A percentile compares a stretch with the other conserved stretches of the same genome.
These are phyloP conservation scores for Diaporthe capsici DNA, from an alignment of 2,329 filamentous ascomycete genomes.

Conservation along the genomic window DNA sequence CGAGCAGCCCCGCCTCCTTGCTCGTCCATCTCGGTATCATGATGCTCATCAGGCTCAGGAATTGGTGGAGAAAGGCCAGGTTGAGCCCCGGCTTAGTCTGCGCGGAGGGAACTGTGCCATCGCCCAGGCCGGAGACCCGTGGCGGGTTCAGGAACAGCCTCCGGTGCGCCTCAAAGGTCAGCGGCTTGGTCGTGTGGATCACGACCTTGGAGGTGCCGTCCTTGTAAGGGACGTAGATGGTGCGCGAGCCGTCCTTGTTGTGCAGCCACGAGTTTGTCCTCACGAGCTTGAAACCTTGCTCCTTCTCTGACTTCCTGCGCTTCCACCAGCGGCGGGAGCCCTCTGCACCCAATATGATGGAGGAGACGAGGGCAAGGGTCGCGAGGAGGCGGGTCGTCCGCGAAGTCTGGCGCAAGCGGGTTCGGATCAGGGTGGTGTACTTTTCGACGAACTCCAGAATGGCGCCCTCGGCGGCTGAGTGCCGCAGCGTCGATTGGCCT, in stretches of 20 bases:
- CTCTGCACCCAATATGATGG: constrained; percentile 84
- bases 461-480: constrained; percentile 75
- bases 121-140: constrained; percentile 81
- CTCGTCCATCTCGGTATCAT: constrained; percentile 97
- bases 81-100: constrained; percentile 96
- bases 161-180: constrained; percentile 96
- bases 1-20: constrained; percentile 91
- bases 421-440: constrained; percentile 67
- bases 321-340: constrained; percentile 85
- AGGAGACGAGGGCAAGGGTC: constrained; percentile 80
- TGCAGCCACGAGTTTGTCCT: constrained; percentile 92
- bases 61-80: constrained; percentile 95
- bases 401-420: constrained; percentile 74
- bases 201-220: constrained; percentile 90
- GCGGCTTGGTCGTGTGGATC: constrained; percentile 89
- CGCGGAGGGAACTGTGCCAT: constrained; percentile 84
- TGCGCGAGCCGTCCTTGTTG: constrained; percentile 94
- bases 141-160: constrained; percentile 94
- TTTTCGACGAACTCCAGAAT: constrained; percentile 74
- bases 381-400: constrained; percentile 81
- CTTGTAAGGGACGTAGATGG: constrained; percentile 95
- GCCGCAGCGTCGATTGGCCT: constrained; percentile 85
- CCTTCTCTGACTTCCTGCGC: constrained; percentile 80
- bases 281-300: constrained; percentile 85
- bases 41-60: constrained; percentile 94